Evolutionary conservation across 1,139 yeast genomes (phyloP).

Genomic region (Dujonia santamariae): DNA sequence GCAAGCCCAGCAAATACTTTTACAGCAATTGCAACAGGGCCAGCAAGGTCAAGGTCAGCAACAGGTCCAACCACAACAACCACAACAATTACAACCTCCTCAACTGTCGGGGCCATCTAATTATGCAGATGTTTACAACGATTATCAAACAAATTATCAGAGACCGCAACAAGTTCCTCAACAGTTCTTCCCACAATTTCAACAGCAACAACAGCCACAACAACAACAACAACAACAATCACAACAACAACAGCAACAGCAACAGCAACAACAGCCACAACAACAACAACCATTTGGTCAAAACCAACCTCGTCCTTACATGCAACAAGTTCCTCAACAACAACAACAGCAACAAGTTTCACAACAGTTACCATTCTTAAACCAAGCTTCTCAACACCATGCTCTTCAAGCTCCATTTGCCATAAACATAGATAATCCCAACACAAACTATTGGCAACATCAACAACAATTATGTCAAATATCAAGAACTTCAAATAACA

Average conservation of each 20-base stretch:
- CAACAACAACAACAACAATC: slow-evolving; percentile 12
- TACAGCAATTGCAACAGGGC: slow-evolving; percentile 45
- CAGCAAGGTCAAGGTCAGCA: slow-evolving; percentile 18
- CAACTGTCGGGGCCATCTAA: slow-evolving; percentile 14
- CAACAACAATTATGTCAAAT: slow-evolving; percentile 78
- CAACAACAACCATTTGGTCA: slow-evolving; percentile 16
- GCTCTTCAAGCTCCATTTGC: slow-evolving; percentile 18
- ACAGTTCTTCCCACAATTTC: slow-evolving; percentile 24
- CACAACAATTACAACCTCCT: slow-evolving; percentile 12
- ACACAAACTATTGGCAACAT: slow-evolving; percentile 77
- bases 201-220: slow-evolving; percentile 15
- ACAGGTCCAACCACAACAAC: slow-evolving; percentile 10
- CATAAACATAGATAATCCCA: slow-evolving; percentile 45
- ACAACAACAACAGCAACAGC: slow-evolving; percentile 9
- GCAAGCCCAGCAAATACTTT: slow-evolving; percentile 44
- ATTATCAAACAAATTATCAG: slow-evolving; percentile 28
- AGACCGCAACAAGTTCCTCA: slow-evolving; percentile 27
- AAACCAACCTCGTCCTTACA: slow-evolving; percentile 15
- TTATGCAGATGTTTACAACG: slow-evolving; percentile 21
- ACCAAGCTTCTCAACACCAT: slow-evolving; percentile 7
- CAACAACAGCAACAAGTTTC: slow-evolving; percentile 18
- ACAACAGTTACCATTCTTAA: slow-evolving; percentile 13
- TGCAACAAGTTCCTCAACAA: slow-evolving; percentile 21
- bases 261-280: slow-evolving; percentile 15
- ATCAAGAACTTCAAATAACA: slow-evolving; percentile 64